Evolutionary conservation across 331 rosid species (phyloP).

Genomic region (Dryas integrifolia): DNA sequence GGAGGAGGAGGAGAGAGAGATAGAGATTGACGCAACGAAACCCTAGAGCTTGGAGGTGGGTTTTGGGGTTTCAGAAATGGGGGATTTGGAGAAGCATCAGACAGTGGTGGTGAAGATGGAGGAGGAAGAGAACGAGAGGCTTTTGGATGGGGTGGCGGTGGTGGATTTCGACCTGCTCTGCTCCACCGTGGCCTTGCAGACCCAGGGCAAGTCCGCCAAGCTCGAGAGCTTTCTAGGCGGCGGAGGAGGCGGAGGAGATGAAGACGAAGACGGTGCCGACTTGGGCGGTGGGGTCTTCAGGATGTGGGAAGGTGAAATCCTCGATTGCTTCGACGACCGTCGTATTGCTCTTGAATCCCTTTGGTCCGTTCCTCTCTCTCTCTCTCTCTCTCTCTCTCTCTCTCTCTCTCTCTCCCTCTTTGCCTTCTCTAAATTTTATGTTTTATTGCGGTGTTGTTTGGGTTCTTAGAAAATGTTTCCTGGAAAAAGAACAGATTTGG

Average conservation of each 20-base stretch:
- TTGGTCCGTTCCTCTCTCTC: slow-evolving; percentile 42
- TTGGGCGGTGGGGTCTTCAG: slow-evolving; percentile 81
- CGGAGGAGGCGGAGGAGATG: slow-evolving; percentile 25
- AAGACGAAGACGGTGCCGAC: slow-evolving; percentile 25
- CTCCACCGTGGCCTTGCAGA: slow-evolving; percentile 90
- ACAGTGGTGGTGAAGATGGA: slow-evolving; percentile 28
- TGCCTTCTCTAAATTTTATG: too few species aligned
- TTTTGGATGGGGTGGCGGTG: slow-evolving; percentile 54
- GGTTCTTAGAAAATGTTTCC: not conserved
- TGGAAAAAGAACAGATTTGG: not conserved
- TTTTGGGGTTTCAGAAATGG: slow-evolving; percentile 42
- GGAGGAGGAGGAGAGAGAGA: slow-evolving; percentile 1
- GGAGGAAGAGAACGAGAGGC: slow-evolving; percentile 40
- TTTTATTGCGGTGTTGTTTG: not conserved
- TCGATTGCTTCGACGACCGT: slow-evolving; percentile 77
- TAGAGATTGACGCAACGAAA: slow-evolving; percentile 18
- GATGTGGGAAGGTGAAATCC: slow-evolving; percentile 99
- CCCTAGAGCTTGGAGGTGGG: slow-evolving; percentile 13
- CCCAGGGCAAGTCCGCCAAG: slow-evolving; percentile 69
- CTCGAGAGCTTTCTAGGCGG: slow-evolving; percentile 31
- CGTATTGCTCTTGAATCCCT: slow-evolving; percentile 75
- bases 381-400: not conserved
- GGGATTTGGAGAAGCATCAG: slow-evolving; percentile 78
- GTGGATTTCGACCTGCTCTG: slow-evolving; percentile 88
- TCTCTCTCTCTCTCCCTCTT: not conserved